These are phyloP conservation scores for Mollisiaceae sp. DNA, from an alignment of 2,329 filamentous ascomycete genomes.

Conservation along the genomic window DNA sequence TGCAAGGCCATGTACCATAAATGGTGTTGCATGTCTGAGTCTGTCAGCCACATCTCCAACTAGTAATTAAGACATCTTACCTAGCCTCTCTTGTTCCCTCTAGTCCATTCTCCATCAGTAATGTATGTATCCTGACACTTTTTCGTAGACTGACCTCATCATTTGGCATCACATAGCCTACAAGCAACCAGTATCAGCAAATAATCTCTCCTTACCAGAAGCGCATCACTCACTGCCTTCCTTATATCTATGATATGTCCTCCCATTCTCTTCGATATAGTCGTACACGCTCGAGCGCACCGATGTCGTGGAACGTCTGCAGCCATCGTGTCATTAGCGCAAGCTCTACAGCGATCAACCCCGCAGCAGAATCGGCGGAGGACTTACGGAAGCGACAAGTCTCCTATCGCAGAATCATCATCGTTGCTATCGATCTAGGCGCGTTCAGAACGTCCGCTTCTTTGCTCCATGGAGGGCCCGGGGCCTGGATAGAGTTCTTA, in stretches of 20 bases:
- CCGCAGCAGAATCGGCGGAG: neutral
- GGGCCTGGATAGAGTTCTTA: neutral
- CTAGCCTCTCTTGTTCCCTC: conserved; percentile 23
- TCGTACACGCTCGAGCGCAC: conserved; percentile 51
- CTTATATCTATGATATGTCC: conserved; percentile 52
- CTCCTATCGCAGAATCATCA: conserved; percentile 21
- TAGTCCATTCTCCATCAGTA: neutral
- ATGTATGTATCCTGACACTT: neutral
- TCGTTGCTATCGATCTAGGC: conserved; percentile 16
- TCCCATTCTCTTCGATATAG: conserved; percentile 54
- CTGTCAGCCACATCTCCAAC: conserved; percentile 3
- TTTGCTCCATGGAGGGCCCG: neutral
- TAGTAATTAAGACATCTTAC: conserved; percentile 2
- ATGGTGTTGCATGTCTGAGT: conserved; percentile 31
- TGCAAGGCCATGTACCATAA: conserved; percentile 26
- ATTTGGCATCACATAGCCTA: conserved; percentile 39
- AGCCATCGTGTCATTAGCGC: neutral
- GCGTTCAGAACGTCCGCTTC: neutral
- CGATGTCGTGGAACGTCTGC: conserved; percentile 33
- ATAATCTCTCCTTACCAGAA: neutral
- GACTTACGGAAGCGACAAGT: conserved; percentile 17
- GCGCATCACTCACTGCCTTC: conserved; percentile 43
- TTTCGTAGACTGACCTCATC: conserved; percentile 28
- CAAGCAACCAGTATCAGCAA: neutral
- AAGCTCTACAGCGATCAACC: neutral